A percentile compares a stretch with the other conserved stretches of the same genome.
Evolutionary conservation across 139 green algal species (phyloP).

Genomic region (Zygnema circumcarinatum): DNA sequence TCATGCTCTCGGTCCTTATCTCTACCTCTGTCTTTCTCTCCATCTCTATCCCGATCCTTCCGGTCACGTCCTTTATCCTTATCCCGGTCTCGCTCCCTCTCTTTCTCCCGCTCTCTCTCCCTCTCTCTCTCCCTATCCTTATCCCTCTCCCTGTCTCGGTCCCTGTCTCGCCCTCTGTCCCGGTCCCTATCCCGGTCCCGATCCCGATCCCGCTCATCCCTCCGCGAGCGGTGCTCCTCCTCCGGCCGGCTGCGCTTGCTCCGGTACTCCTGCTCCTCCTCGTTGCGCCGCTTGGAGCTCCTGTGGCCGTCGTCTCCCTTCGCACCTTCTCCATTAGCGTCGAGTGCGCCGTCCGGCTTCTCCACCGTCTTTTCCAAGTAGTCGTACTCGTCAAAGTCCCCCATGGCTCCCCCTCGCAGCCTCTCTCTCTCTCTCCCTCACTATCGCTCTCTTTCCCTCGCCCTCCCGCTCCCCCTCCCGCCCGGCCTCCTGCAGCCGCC

Average conservation of each 20-base stretch:
- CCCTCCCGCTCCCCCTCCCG: no score
- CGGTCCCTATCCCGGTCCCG: constrained; percentile 41
- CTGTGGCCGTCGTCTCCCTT: constrained; percentile 27
- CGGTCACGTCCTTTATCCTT: constrained; percentile 16
- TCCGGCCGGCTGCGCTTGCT: constrained; percentile 31
- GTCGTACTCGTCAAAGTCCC: constrained; percentile 59
- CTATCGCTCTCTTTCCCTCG: no score
- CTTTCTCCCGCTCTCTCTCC: constrained; percentile 41
- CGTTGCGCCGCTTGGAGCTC: constrained; percentile 22
- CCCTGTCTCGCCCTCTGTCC: constrained; percentile 45
- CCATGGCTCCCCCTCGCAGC: no score
- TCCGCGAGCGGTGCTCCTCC: constrained; percentile 32
- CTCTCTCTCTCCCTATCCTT: constrained; percentile 36
- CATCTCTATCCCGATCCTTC: neutral
- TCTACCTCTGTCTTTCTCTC: neutral
- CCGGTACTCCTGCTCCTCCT: constrained; percentile 26
- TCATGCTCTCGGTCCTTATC: neutral
- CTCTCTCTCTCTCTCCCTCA: no score
- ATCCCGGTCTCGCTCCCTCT: constrained; percentile 36
- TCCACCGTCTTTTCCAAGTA: constrained; percentile 60
- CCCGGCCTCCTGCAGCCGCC: no score
- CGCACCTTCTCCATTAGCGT: constrained; percentile 21
- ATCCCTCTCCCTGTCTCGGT: constrained; percentile 38
- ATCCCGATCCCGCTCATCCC: constrained; percentile 37
- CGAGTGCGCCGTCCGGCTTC: neutral